Conservation (phyloP, 2,329 filamentous ascomycete species). For the Sarocladium oryzae region DNA sequence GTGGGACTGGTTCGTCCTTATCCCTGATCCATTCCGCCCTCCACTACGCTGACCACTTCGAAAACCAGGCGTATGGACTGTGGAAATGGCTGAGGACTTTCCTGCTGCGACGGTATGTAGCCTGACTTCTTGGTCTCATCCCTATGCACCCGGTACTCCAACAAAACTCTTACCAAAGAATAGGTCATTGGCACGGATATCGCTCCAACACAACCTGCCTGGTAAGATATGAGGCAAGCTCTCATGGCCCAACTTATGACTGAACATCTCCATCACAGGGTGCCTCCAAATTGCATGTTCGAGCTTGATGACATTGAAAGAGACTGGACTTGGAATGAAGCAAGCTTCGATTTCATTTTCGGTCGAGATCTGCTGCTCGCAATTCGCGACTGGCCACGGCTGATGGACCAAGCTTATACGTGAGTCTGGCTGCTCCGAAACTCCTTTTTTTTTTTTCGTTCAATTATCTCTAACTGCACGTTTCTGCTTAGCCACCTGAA, state of each 20-base stretch:
- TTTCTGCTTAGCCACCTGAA: slow-evolving; percentile 21
- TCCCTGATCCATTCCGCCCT: background rate
- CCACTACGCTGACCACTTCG: background rate
- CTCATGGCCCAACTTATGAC: background rate
- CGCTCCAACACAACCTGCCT: slow-evolving; percentile 32
- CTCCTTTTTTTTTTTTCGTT: too few species aligned
- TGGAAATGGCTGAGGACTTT: slow-evolving; percentile 32
- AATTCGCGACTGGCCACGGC: slow-evolving; percentile 22
- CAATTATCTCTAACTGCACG: too few species aligned
- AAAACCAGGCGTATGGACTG: slow-evolving; percentile 23
- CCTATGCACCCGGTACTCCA: background rate
- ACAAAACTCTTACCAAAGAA: background rate
- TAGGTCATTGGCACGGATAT: background rate
- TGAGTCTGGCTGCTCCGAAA: too few species aligned
- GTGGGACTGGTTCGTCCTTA: slow-evolving; percentile 19
- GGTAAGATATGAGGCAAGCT: background rate
- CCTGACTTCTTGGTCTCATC: background rate
- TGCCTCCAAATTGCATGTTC: slow-evolving; percentile 29
- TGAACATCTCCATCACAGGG: slow-evolving; percentile 17
- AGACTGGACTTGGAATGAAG: slow-evolving; percentile 29
- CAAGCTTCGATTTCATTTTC: slow-evolving; percentile 29
- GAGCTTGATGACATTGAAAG: slow-evolving; percentile 31
- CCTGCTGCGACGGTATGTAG: background rate
- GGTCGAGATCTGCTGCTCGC: slow-evolving; percentile 23
- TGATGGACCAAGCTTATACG: slow-evolving; percentile 29